phyloP scores from a whole-genome alignment of 306 rosid genomes.

The Castanea mollissima region DNA sequence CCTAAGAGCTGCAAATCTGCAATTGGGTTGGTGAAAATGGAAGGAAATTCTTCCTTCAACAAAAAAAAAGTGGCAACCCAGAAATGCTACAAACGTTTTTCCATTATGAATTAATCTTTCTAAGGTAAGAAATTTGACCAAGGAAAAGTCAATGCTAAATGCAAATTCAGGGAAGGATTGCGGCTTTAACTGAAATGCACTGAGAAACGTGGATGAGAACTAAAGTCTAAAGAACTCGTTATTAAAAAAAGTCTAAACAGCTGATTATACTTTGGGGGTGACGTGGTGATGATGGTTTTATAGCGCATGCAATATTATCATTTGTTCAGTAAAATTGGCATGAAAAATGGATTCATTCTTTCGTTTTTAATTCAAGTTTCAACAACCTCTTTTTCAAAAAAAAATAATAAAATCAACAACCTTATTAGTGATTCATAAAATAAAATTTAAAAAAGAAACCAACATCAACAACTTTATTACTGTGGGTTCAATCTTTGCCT shows the following conservation, averaged over 20 bases:
- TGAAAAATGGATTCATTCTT: too few species aligned
- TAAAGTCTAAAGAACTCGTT: neutral
- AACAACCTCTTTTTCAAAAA: too few species aligned
- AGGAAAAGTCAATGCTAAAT: neutral
- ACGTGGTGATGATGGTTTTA: too few species aligned
- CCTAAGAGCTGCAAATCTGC: neutral
- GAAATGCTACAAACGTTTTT: neutral
- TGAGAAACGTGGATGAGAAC: neutral
- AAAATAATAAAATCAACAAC: too few species aligned
- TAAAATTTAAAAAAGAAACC: too few species aligned
- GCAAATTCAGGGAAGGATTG: neutral
- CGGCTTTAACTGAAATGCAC: conserved; percentile 4
- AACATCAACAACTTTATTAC: too few species aligned
- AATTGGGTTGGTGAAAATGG: neutral
- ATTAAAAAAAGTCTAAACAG: too few species aligned
- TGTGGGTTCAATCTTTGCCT: rapidly evolving
- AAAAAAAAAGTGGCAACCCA: neutral
- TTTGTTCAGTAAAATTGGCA: too few species aligned
- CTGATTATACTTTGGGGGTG: too few species aligned
- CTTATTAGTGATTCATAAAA: too few species aligned
- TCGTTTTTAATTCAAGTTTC: too few species aligned
- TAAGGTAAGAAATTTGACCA: neutral
- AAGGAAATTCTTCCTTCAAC: neutral
- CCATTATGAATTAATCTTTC: neutral
- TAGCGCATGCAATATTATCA: too few species aligned